Evolutionary conservation across 805 yeast species (phyloP), one percentile per base, ranked within the genome.

Genomic region (Debaryomyces castellii): DNA sequence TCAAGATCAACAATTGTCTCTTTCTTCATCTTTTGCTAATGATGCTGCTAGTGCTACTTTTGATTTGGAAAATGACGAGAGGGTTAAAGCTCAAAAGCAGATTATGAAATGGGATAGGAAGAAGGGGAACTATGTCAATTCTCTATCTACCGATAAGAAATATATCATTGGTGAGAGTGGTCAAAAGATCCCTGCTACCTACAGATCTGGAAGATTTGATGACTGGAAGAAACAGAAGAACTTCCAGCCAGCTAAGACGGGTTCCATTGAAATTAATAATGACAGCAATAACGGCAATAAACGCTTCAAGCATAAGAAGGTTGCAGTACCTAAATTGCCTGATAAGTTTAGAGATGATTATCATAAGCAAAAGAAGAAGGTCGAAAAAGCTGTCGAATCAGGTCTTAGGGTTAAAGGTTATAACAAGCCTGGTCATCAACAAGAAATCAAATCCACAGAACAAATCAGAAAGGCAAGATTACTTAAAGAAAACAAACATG

Each of bases 81-180:
- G 84, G 54, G 77, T 82, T 37, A 83, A 79, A 59, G 79, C 69
- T 40, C 84, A 85, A 63, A 82, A 77, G 49, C 91, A 85, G 60
- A 82, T 83, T 18, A 84, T 87, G 77, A 78, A 81, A 61, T 92
- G 99, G 99, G 97, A 92, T 69, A 87, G 80, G 66, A 89, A 89
- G 78, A 85, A 87, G 66, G 94, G 95, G 59, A 89, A 89, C 53
- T 92, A 88, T 66, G 79, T 91, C 60, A 88, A 88, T 63, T 76
- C 88, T 16, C 83, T 80, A 57, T 88, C 94, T 51, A 73, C 84
- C 17, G 96, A 89, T 59, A 80, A 85, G 67, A 91, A 89, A 69
- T 92, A 77, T 67, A 94, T 94, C 58, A 85, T 89, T 52, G 96
- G 98, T 50, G 99, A 94, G 64, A 85, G 89, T 64, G 99, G 99